Evolutionary conservation across 148 eudicot genomes (phyloP).

Genomic region (Persicaria tinctoria): DNA sequence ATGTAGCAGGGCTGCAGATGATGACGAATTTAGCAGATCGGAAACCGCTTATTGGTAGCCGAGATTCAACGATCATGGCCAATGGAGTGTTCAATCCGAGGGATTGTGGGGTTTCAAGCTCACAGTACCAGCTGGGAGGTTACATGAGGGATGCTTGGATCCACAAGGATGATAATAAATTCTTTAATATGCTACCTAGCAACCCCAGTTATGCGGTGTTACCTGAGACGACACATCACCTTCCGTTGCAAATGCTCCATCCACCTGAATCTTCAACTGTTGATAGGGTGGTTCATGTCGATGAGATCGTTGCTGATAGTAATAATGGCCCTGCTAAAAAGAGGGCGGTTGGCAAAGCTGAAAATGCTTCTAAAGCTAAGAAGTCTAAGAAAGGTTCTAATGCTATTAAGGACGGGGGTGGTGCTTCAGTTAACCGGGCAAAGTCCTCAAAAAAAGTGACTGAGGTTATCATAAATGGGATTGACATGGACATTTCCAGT

Average conservation of each 20-base stretch:
- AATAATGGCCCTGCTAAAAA: constrained; percentile 26
- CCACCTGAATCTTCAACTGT: constrained; percentile 34
- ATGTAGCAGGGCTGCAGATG: constrained; percentile 27
- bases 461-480: constrained; percentile 41
- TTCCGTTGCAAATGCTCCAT: constrained; percentile 33
- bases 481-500: constrained; percentile 41
- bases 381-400: constrained; percentile 31
- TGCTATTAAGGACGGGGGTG: constrained; percentile 33
- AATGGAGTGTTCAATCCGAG: constrained; percentile 28
- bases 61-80: constrained; percentile 22
- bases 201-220: constrained; percentile 23
- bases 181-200: constrained; percentile 26
- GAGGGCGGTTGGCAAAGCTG: constrained; percentile 34
- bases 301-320: constrained; percentile 22
- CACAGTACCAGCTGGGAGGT: constrained; percentile 23
- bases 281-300: constrained; percentile 31
- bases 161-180: constrained; percentile 22
- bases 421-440: constrained; percentile 31
- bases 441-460: constrained; percentile 38
- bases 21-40: constrained; percentile 27
- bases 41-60: constrained; percentile 26
- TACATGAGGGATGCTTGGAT: constrained; percentile 34
- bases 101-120: constrained; percentile 27
- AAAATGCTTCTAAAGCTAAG: constrained; percentile 30
- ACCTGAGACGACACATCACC: constrained; percentile 26